phyloP scores from a whole-genome alignment of 345 rosid species.

The Crucihimalaya himalaica region DNA sequence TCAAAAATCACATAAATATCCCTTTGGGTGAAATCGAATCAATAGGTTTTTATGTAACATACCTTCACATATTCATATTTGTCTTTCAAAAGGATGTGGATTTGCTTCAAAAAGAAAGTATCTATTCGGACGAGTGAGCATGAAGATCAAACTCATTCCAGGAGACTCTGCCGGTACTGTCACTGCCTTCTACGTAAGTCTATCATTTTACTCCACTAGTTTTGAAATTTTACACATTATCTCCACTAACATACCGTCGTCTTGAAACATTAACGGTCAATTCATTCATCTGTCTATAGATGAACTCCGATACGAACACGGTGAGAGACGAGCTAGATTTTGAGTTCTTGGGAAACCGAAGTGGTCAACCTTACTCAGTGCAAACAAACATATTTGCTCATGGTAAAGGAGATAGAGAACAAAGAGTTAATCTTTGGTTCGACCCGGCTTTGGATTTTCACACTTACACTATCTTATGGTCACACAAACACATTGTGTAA shows the following conservation, averaged over 20 bases:
- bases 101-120: slow-evolving; percentile 79
- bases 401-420: slow-evolving; percentile 91
- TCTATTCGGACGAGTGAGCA: slow-evolving; percentile 82
- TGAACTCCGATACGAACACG: slow-evolving; percentile 74
- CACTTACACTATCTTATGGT: slow-evolving; percentile 69
- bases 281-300: slow-evolving; percentile 40
- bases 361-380: slow-evolving; percentile 90
- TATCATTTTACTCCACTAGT: background rate
- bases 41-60: background rate
- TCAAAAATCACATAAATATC: background rate
- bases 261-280: background rate
- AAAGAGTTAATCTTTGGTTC: slow-evolving; percentile 92
- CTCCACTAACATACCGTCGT: background rate
- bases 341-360: slow-evolving; percentile 87
- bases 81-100: slow-evolving; percentile 69
- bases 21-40: background rate
- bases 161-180: slow-evolving; percentile 99
- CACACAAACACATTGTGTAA: slow-evolving; percentile 78
- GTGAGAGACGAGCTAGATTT: slow-evolving; percentile 87
- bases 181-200: slow-evolving; percentile 85
- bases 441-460: slow-evolving; percentile 82
- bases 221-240: background rate
- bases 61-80: background rate
- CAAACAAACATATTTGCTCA: slow-evolving; percentile 88
- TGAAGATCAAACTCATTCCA: slow-evolving; percentile 88